Base-by-base conservation (phyloP, 1,284 basidiomycete genomes). In the Coniferiporia weirii region DNA sequence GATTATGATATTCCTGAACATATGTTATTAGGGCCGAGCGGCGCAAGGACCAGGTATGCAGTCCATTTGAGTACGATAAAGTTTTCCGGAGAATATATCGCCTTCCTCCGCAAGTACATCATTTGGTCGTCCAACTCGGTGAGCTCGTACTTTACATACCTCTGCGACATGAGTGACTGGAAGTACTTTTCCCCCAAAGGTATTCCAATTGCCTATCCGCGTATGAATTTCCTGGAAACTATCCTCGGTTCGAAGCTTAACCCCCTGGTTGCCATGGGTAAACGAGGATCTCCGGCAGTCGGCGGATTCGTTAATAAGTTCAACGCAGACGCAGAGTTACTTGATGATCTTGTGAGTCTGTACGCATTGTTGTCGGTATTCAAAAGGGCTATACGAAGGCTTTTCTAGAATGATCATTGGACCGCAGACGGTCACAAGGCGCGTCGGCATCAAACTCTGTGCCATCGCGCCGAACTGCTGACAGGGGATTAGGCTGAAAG, bases 251-350 rank as follows among this genome's bases (percentile, higher is more conserved):
- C 82, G 50, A 94, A 89, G 71, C 77, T 87, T 56, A 96, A 96
- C 68, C 93, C 94, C 0, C 71, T 95, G 51, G 83, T 88, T 38
- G 79, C 84, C 1, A 75, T 95, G 9, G 89, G 87, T 2, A 81
- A 79, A 66, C 72, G 73, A 47, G 85, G 86, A 2, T 74, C 78
- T 0, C 64, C 90, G 52, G 89, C 88, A 19, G 71, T 95, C 36
- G 81, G 82, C 36, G 85, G 90, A 8, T 90, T 95, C 67, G 85
- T 93, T 22, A 95, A 96, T 72, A 92, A 91, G 70, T 97, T 96
- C 74, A 95, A 97, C 71, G 85, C 85, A 32, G 91, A 95, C 53
- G 89, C 93, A 0, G 94, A 96, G 72, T 74, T 97, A 45, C 79
- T 97, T 56, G 95, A 98, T 73, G 95, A 98, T 75, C 78, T 97